Evolutionary conservation across 352 stramenopile species (phyloP), one percentile per base, ranked within the genome.

Genomic region (Lagenidium giganteum): DNA sequence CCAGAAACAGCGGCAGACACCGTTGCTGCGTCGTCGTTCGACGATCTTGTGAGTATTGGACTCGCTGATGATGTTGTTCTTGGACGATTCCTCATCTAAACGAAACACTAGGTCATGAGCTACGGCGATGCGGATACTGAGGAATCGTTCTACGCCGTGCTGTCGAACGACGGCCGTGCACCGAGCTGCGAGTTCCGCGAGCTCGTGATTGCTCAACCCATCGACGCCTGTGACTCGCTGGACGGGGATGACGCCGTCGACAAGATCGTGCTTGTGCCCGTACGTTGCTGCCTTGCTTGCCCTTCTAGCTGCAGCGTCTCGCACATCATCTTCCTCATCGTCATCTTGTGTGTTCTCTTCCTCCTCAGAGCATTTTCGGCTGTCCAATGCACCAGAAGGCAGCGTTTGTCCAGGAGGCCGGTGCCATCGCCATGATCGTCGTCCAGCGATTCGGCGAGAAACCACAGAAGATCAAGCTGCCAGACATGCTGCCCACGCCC

Each of bases 301-400:
- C n/a, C n/a, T n/a, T n/a, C n/a, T n/a, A n/a, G n/a, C n/a, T n/a
- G n/a, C n/a, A n/a, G n/a, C n/a, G n/a, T n/a, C n/a, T n/a, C n/a
- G 11, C 12, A 7, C 5, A 24, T 39, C 3, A 32, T 21, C 0
- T 46, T 45, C 3, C 14, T 28, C 14, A 5, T 23, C 53, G n/a
- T 18, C 37, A 17, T 41, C 27, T 51, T 8, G 17, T 44, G 35
- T n/a, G n/a, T n/a, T n/a, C n/a, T n/a, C n/a, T 47, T 8, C 6
- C n/a, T 38, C 9, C 16, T 5, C 42, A 83, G 67, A 62, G 45
- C 21, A 52, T 81, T 12, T 44, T 54, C 12, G 61, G 67, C 16
- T 88, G 78, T 39, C 72, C 72, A 13, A 64, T 71, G 24, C 71
- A 88, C 29, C 75, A 88, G 27, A 87, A 88, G 31, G 75, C 75